Percentiles rank a stretch among this genome's conserved stretches.
Conservation (phyloP, 2,329 filamentous ascomycete species). For the Colletotrichum tabaci region DNA sequence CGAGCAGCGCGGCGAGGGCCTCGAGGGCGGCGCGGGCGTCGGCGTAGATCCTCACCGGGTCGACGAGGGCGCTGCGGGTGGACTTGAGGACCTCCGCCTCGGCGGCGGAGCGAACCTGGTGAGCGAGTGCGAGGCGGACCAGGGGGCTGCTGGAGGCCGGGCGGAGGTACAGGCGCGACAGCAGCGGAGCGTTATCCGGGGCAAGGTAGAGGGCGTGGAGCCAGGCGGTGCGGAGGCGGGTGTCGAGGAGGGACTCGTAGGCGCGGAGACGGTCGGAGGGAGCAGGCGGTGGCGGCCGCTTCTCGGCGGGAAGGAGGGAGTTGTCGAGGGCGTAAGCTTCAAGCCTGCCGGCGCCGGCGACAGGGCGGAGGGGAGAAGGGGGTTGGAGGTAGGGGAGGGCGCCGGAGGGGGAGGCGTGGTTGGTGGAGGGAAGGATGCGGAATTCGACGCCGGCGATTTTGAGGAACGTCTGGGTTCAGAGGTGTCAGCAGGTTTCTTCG, state of each 20-base stretch:
- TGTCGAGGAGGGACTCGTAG: slow-evolving; percentile 84
- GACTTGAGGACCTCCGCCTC: slow-evolving; percentile 80
- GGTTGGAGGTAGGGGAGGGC: slow-evolving; percentile 90
- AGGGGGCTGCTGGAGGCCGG: slow-evolving; percentile 72
- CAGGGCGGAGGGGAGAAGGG: slow-evolving; percentile 55
- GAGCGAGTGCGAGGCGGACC: slow-evolving; percentile 74
- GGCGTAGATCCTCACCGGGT: slow-evolving; percentile 56
- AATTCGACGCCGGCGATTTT: slow-evolving; percentile 81
- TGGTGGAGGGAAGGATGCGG: slow-evolving; percentile 80
- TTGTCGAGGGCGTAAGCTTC: slow-evolving; percentile 76
- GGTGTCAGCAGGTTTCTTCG: slow-evolving; percentile 6
- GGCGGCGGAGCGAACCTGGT: slow-evolving; percentile 81
- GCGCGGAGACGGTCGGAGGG: slow-evolving; percentile 74
- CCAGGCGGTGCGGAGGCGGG: slow-evolving; percentile 88
- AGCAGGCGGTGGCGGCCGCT: slow-evolving; percentile 34
- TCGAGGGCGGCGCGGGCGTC: slow-evolving; percentile 62
- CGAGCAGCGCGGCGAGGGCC: slow-evolving; percentile 62
- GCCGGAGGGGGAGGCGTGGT: slow-evolving; percentile 93
- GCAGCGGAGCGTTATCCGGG: slow-evolving; percentile 75
- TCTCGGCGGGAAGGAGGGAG: slow-evolving; percentile 46
- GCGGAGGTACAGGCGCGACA: slow-evolving; percentile 79
- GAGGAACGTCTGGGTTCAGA: slow-evolving; percentile 78
- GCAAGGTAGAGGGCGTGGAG: slow-evolving; percentile 88
- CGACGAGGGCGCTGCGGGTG: slow-evolving; percentile 56
- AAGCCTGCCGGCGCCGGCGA: slow-evolving; percentile 75